A percentile compares a stretch with the other conserved stretches of the same genome.
Conservation (phyloP, 2,329 filamentous ascomycete genomes). For the Aspergillus ibericus region DNA sequence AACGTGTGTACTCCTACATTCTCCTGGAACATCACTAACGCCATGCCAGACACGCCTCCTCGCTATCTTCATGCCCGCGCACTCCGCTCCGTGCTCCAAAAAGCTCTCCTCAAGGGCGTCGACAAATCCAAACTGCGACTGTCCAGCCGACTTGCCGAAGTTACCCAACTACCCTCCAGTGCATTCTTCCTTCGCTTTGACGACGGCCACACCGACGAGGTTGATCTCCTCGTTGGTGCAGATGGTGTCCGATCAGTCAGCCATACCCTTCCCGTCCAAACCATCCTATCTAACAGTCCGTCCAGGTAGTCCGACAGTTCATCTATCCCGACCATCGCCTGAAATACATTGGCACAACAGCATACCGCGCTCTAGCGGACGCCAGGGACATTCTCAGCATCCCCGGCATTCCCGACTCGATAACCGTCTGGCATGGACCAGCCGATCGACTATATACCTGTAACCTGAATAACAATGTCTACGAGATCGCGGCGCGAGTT, state of each 20-base stretch:
- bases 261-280: neutral
- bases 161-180: neutral
- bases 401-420: constrained; percentile 7
- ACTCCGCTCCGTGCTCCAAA: constrained; percentile 13
- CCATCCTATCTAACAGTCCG: too few species aligned
- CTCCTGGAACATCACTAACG: neutral
- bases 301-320: constrained; percentile 12
- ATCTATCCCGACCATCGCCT: constrained; percentile 12
- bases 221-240: constrained; percentile 14
- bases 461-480: constrained; percentile 11
- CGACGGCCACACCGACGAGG: constrained; percentile 6
- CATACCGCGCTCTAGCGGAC: constrained; percentile 13
- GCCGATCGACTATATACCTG: constrained; percentile 15
- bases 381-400: constrained; percentile 9
- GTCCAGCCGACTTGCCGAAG: constrained; percentile 3
- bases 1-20: neutral
- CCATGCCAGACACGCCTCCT: constrained; percentile 4
- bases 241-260: constrained; percentile 17
- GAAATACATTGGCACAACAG: constrained; percentile 13
- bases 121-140: constrained; percentile 5
- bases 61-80: constrained; percentile 12
- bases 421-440: constrained; percentile 19
- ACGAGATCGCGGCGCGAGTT: constrained; percentile 10
- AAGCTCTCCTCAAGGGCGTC: constrained; percentile 4
- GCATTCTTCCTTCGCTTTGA: constrained; percentile 7